Evolutionary conservation across 2,329 filamentous ascomycete species (phyloP).

Genomic region (Trichoderma sp.): DNA sequence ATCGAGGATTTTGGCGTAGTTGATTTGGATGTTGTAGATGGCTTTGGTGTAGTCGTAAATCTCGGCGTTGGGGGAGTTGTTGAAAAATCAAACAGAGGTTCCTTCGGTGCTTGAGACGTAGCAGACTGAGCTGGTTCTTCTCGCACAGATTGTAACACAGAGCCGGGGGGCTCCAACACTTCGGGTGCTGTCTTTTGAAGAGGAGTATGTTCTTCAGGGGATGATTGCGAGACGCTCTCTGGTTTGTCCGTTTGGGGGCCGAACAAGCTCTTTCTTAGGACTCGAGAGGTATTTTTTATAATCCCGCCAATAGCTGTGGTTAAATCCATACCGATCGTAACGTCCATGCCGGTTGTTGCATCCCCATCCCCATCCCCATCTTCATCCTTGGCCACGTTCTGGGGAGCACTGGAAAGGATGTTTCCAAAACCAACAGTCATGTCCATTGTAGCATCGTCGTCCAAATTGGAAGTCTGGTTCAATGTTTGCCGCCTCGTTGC

Average conservation of each 20-base stretch:
- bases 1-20: constrained; percentile 21
- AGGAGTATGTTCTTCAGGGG: constrained; percentile 22
- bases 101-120: not conserved
- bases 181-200: constrained; percentile 32
- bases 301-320: constrained; percentile 63
- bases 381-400: constrained; percentile 13
- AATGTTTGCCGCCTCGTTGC: constrained; percentile 26
- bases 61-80: constrained; percentile 23
- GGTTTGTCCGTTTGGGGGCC: constrained; percentile 54
- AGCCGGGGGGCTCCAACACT: constrained; percentile 44
- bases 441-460: constrained; percentile 42
- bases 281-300: constrained; percentile 37
- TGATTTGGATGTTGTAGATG: constrained; percentile 10
- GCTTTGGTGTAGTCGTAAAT: constrained; percentile 21
- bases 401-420: constrained; percentile 41
- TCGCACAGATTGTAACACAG: constrained; percentile 52
- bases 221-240: constrained; percentile 34
- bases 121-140: constrained; percentile 46
- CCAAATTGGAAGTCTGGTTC: constrained; percentile 32
- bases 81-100: constrained; percentile 1
- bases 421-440: constrained; percentile 58
- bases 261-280: constrained; percentile 54
- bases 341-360: constrained; percentile 40
- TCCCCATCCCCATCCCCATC: constrained; percentile 20
- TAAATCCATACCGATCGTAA: constrained; percentile 57